Percentiles rank a stretch among this genome's conserved stretches.
Conservation (phyloP, 1,139 yeast species). For the Geotrichum candidum region DNA sequence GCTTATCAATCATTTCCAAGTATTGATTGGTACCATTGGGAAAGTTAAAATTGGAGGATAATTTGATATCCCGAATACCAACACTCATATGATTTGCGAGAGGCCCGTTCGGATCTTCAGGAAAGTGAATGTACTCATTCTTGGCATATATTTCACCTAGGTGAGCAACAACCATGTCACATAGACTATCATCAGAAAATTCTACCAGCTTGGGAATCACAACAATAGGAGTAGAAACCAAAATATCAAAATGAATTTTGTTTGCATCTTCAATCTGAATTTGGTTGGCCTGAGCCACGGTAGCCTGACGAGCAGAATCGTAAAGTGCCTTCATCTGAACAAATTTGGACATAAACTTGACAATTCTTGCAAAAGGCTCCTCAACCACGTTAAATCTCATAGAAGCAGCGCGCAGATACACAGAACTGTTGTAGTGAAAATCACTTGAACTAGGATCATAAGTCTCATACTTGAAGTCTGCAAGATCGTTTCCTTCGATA, state of each 20-base stretch:
- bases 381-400: conserved; percentile 72
- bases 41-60: conserved; percentile 56
- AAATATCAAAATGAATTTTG: conserved; percentile 63
- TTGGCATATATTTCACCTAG: conserved; percentile 77
- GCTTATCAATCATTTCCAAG: conserved; percentile 60
- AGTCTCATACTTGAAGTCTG: conserved; percentile 79
- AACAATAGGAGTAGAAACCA: conserved; percentile 74
- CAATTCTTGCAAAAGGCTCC: conserved; percentile 63
- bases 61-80: conserved; percentile 66
- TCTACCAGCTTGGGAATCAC: conserved; percentile 58
- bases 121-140: conserved; percentile 47
- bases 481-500: conserved; percentile 78
- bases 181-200: conserved; percentile 23
- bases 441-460: conserved; percentile 44
- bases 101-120: conserved; percentile 23
- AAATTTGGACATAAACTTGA: conserved; percentile 66
- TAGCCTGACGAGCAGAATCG: conserved; percentile 84
- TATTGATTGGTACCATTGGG: conserved; percentile 44
- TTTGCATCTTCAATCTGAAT: conserved; percentile 59
- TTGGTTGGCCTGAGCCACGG: conserved; percentile 61
- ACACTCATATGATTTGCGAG: conserved; percentile 49
- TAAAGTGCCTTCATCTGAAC: conserved; percentile 80
- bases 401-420: conserved; percentile 70
- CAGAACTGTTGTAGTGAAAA: conserved; percentile 49
- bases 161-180: conserved; percentile 63